These are phyloP conservation scores for Platanthera zijinensis DNA, from an alignment of 106 monocot species.

Conservation along the genomic window DNA sequence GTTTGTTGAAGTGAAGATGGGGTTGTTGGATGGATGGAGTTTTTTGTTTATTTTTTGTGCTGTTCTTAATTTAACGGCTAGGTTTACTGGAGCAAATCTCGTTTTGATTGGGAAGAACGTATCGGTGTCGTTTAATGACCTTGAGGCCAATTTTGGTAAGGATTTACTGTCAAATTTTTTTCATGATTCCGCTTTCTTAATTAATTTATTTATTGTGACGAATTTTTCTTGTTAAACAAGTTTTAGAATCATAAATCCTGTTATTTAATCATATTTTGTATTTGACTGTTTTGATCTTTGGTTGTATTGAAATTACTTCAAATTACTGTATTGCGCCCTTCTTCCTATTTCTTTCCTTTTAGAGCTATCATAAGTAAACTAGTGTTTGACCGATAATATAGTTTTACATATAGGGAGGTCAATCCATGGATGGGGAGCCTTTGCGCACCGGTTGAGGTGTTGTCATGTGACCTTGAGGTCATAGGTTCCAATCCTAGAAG, in stretches of 20 bases:
- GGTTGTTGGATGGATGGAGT: background rate
- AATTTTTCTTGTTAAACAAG: background rate
- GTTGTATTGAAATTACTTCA: background rate
- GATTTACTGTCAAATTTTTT: background rate
- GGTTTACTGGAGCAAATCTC: constrained; percentile 36
- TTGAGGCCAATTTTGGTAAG: constrained; percentile 78
- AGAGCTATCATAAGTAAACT: too few relatives aligned
- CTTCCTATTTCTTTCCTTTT: background rate
- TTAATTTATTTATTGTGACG: background rate
- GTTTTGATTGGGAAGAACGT: constrained; percentile 72
- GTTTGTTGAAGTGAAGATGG: constrained; percentile 8
- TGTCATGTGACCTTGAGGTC: too few relatives aligned
- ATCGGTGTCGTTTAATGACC: constrained; percentile 50
- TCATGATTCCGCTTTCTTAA: background rate
- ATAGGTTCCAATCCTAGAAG: too few relatives aligned
- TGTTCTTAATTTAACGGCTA: constrained; percentile 17
- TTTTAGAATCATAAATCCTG: background rate
- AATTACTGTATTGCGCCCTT: background rate
- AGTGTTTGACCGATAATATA: too few relatives aligned
- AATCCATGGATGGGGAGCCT: too few relatives aligned
- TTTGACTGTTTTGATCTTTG: background rate
- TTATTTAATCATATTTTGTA: background rate
- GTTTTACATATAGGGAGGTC: too few relatives aligned
- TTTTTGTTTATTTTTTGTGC: constrained; percentile 10
- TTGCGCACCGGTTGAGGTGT: too few relatives aligned